Evolutionary conservation across 805 yeast genomes (phyloP), one percentile per base, ranked within the genome.

Genomic region (Metschnikowia aberdeeniae): DNA sequence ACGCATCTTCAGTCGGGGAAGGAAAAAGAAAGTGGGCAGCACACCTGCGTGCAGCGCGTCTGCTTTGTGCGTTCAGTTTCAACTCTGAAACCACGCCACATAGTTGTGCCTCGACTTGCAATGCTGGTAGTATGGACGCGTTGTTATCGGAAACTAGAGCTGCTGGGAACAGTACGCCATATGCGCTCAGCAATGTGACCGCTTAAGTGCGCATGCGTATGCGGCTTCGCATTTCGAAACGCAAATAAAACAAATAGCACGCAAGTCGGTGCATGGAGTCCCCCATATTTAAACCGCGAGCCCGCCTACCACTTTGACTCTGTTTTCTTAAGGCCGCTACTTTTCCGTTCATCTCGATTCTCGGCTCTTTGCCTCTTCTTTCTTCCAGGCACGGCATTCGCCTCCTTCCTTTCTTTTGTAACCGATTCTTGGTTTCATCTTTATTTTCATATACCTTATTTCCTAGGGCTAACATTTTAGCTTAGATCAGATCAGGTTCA

Each of bases 201-300:
- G 35, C 34, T 39, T 39, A 24, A 10, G 42, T 32, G 35, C 12
- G 11, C 24, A 11, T 24, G 42, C 42, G 31, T 39, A 39, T 39
- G 42, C 42, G 35, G 35, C 30, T 39, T 39, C 42, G 36, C 29
- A 30, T 30, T 39, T 31, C 20, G 42, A 39, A 39, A 39, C 36
- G 36, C 36, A 39, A 36, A 39, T 38, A 38, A 38, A 31, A 38
- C 34, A 30, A 38, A 32, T 40, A 36, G 19, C 29, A 33, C 31
- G 33, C 40, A 35, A 20, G 29, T 19, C 28, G 19, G 14, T 35
- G n/a, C 34, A 19, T 14, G 34, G 12, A 8, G 19, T n/a, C 12
- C 39, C 14, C 24, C 31, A 22, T 39, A 36, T 36, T 24, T 24
- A 36, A 12, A 30, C 32, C 28, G 40, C 13, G n/a, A 24, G n/a